These are phyloP conservation scores for Zymoseptoria brevis DNA, from an alignment of 2,329 filamentous ascomycete genomes.

Conservation along the genomic window DNA sequence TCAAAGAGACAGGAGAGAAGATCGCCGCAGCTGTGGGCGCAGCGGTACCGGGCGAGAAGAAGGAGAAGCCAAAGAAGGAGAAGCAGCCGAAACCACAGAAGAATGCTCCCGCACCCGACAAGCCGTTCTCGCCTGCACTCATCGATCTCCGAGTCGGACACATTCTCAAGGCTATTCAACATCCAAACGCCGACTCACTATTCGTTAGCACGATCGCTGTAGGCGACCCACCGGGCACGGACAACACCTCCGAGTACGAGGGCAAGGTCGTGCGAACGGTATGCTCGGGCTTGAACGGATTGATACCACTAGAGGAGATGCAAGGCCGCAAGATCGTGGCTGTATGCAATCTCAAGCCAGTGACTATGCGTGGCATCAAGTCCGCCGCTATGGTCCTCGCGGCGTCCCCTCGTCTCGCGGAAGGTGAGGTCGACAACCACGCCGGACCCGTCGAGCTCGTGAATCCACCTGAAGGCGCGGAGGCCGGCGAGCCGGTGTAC, in stretches of 20 bases:
- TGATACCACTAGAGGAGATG: slow-evolving; percentile 91
- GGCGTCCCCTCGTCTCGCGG: slow-evolving; percentile 73
- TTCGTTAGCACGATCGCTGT: slow-evolving; percentile 94
- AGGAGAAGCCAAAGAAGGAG: slow-evolving; percentile 78
- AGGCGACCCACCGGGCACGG: slow-evolving; percentile 75
- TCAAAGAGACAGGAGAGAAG: slow-evolving; percentile 42
- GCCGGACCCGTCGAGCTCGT: slow-evolving; percentile 90
- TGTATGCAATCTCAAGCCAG: slow-evolving; percentile 96
- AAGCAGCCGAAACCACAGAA: slow-evolving; percentile 69
- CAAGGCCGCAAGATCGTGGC: slow-evolving; percentile 91
- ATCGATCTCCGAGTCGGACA: slow-evolving; percentile 96
- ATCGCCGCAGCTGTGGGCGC: slow-evolving; percentile 39
- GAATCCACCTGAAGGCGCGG: slow-evolving; percentile 65
- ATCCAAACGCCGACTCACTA: slow-evolving; percentile 93
- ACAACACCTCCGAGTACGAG: slow-evolving; percentile 86
- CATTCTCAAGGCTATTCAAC: slow-evolving; percentile 90
- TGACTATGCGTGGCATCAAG: slow-evolving; percentile 92
- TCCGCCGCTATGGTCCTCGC: slow-evolving; percentile 86
- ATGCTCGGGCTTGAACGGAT: slow-evolving; percentile 90
- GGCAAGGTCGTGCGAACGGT: slow-evolving; percentile 89
- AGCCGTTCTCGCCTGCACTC: slow-evolving; percentile 71
- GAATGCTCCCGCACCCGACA: slow-evolving; percentile 54
- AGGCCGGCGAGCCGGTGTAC: slow-evolving; percentile 78
- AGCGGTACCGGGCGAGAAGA: slow-evolving; percentile 38
- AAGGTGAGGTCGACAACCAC: slow-evolving; percentile 78